Evolutionary conservation across 148 eudicot species (phyloP), one percentile per base, ranked within the genome.

Genomic region (Rhododendron vialii): DNA sequence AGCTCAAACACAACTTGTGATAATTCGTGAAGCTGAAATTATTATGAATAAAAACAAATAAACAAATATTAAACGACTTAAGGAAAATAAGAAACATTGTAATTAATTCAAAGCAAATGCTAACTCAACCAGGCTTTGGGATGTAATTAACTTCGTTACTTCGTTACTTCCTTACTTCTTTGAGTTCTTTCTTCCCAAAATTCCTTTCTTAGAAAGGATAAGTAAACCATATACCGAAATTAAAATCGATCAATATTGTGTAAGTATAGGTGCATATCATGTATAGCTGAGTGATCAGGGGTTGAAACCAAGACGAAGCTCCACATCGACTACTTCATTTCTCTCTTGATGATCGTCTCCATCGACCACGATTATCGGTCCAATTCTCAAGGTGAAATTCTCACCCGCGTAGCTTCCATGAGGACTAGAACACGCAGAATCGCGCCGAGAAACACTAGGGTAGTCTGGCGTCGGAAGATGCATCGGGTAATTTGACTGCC

Each of bases 231-330:
- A 53, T 41, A 41, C 57, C 57, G 5, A 53, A 63, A 22, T 63
- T 63, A 7, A 7, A 7, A 61, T 24, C 24, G n/a, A 41, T 33
- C 38, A 2, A 36, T 8, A 9, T 45, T 10, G 55, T 14, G 5
- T 50, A 80, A 4, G 7, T 26, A 2, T 50, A 50, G 22, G 9
- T 80, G 36, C 59, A 79, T 17, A 17, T 8, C 7, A n/a, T 67
- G 12, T 67, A 28, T 26, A 13, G 17, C 55, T 50, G 20, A 36
- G 50, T 53, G 86, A 76, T 84, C 63, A 85, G 43, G 86, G 91
- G 78, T 89, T 74, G 33, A 85, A 90, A 84, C 95, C 95, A 4
- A 93, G 89, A 22, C 93, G 92, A 86, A 93, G 91, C 89, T 93
- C 95, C 88, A 93, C 90, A 85, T 93, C 95, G 22, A 92, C 85